Percentiles rank a stretch among this genome's conserved stretches.
Evolutionary conservation across 257 asterid genomes (phyloP).

Genomic region (Mitragyna speciosa): DNA sequence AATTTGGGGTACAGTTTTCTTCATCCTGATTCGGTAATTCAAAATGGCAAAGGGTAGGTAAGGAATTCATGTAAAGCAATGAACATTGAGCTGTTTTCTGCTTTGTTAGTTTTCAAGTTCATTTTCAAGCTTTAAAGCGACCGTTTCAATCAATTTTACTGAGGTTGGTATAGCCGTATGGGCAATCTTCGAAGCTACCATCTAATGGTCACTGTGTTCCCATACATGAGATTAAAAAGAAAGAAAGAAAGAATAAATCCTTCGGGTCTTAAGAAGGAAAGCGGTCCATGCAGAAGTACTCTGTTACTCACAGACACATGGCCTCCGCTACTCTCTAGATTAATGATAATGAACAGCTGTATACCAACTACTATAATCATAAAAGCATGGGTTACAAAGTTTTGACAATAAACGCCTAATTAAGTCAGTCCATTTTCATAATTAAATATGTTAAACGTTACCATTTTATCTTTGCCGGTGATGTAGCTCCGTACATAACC

Average conservation of each 20-base stretch:
- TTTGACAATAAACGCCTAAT: conserved; percentile 11
- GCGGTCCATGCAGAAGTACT: neutral
- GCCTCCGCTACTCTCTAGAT: neutral
- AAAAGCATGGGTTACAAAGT: neutral
- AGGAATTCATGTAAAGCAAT: neutral
- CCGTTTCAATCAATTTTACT: neutral
- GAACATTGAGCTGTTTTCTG: neutral
- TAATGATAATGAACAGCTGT: neutral
- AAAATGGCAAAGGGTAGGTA: neutral
- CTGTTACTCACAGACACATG: neutral
- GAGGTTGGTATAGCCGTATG: neutral
- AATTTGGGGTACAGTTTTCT: neutral
- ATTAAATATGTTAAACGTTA: conserved; percentile 3
- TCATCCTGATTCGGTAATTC: neutral
- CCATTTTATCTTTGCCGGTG: conserved; percentile 76
- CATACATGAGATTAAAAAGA: neutral
- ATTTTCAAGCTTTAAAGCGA: neutral
- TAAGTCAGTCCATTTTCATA: neutral
- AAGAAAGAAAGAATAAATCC: no score
- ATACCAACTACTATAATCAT: neutral
- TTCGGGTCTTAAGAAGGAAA: neutral
- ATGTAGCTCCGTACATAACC: conserved; percentile 74
- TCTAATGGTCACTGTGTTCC: neutral
- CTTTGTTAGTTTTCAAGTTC: neutral
- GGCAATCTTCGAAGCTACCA: neutral